Evolutionary conservation across 257 asterid genomes (phyloP).

Genomic region (Vinca minor): DNA sequence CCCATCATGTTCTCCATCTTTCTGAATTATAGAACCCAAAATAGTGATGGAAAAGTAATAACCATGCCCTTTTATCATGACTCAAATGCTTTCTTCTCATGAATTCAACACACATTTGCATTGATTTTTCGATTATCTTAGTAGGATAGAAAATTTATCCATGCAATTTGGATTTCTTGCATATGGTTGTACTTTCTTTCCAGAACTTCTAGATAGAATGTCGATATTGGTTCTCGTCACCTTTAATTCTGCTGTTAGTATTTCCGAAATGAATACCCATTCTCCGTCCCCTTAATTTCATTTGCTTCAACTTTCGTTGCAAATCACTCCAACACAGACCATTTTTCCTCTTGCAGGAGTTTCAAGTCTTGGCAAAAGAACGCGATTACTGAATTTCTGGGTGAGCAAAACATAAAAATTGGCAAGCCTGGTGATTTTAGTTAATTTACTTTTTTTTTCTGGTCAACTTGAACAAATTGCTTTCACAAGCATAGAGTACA

Average conservation of each 20-base stretch:
- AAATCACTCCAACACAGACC: background rate
- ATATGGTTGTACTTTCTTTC: background rate
- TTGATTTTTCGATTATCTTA: too few species aligned
- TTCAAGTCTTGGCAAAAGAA: constrained; percentile 95
- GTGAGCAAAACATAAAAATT: constrained; percentile 45
- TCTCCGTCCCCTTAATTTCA: background rate
- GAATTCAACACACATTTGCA: too few species aligned
- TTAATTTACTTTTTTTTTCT: background rate
- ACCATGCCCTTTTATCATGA: too few species aligned
- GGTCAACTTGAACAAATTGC: background rate
- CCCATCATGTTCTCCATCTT: too few species aligned
- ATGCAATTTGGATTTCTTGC: too few species aligned
- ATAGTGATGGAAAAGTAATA: too few species aligned
- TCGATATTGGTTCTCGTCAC: background rate
- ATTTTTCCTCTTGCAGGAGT: constrained; percentile 51
- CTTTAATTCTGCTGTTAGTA: background rate
- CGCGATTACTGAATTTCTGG: constrained; percentile 52
- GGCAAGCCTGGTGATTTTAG: constrained; percentile 81
- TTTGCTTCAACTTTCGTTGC: too few species aligned
- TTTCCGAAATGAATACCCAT: background rate
- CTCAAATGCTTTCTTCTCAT: too few species aligned
- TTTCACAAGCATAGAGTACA: background rate
- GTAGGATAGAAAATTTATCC: too few species aligned
- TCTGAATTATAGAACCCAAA: too few species aligned
- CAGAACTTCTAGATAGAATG: background rate